phyloP scores from a whole-genome alignment of 176 grass and related monocot species.

The barley (Hordeum vulgare) region DNA sequence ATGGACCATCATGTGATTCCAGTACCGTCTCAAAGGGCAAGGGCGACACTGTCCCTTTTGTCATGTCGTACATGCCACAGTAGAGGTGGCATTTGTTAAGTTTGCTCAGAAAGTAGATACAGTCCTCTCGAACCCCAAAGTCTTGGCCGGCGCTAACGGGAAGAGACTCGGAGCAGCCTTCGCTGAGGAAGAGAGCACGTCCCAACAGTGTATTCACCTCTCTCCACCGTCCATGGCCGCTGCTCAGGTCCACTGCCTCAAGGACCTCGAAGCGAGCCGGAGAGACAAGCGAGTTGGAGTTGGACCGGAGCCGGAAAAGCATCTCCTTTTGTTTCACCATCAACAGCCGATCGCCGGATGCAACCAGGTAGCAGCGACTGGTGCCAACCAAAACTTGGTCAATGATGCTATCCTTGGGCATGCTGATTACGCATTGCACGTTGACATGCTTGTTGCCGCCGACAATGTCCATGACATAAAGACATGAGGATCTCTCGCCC shows the following conservation, averaged over 20 bases:
- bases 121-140: conserved; percentile 1
- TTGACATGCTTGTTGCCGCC: not conserved
- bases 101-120: conserved; percentile 20
- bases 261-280: not conserved
- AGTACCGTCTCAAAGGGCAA: not conserved
- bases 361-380: not conserved
- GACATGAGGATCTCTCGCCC: accelerated
- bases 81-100: not conserved
- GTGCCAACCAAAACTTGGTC: too few relatives aligned
- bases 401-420: too few relatives aligned
- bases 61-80: conserved; percentile 8
- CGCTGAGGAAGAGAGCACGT: not conserved
- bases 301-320: too few relatives aligned
- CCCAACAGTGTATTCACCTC: not conserved
- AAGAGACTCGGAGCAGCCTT: conserved; percentile 4
- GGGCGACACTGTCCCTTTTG: not conserved
- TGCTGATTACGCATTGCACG: not conserved
- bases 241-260: not conserved
- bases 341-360: not conserved
- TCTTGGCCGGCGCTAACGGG: not conserved
- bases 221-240: not conserved
- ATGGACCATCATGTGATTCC: not conserved
- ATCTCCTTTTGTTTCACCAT: not conserved
- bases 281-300: accelerated
- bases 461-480: not conserved